Percentiles rank a stretch among this genome's conserved stretches.
These are phyloP conservation scores for Viridothelium virens DNA, from an alignment of 495 filamentous ascomycete genomes.

Conservation along the genomic window DNA sequence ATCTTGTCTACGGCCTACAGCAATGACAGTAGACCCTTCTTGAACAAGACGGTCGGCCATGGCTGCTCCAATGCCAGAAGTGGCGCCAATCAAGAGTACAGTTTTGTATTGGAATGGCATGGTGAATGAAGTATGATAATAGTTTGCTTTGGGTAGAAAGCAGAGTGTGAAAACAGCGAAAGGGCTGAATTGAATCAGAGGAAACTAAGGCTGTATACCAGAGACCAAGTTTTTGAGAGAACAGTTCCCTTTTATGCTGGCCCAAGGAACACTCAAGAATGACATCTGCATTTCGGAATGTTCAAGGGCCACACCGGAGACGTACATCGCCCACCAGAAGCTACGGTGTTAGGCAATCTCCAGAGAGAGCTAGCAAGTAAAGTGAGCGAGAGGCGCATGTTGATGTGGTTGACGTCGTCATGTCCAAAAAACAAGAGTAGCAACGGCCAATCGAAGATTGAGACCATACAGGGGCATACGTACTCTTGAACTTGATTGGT, in stretches of 20 bases:
- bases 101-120: slow-evolving; percentile 48
- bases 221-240: too few species aligned
- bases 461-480: not conserved
- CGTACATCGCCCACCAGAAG: not conserved
- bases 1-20: slow-evolving; percentile 59
- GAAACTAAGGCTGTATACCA: too few species aligned
- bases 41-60: slow-evolving; percentile 56
- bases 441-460: not conserved
- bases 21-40: slow-evolving; percentile 54
- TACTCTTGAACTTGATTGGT: not conserved
- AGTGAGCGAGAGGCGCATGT: too few species aligned
- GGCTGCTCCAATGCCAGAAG: slow-evolving; percentile 61
- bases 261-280: too few species aligned
- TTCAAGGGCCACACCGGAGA: not conserved
- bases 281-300: too few species aligned
- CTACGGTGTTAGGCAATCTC: not conserved
- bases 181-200: too few species aligned
- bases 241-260: too few species aligned
- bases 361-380: too few species aligned
- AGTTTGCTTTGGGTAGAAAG: not conserved
- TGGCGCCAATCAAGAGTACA: slow-evolving; percentile 64
- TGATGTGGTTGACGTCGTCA: not conserved
- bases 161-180: not conserved
- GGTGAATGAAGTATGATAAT: not conserved
- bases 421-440: not conserved